These are phyloP conservation scores for Aspergillus pseudoglaucus DNA, from an alignment of 2,329 filamentous ascomycete species.

Conservation along the genomic window DNA sequence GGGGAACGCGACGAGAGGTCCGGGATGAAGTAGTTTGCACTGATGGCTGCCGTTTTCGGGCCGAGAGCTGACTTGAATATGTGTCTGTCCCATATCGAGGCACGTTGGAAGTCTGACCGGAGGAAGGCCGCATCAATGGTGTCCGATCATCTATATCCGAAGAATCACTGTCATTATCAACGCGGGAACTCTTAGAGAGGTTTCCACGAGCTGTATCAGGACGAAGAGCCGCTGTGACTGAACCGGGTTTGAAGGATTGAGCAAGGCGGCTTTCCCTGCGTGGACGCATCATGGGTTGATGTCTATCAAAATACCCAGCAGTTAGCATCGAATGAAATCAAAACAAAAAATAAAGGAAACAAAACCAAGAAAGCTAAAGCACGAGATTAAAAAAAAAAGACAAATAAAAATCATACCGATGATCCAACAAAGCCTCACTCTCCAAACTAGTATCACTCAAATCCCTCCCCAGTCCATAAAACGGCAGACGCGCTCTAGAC, in stretches of 20 bases:
- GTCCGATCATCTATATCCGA: conserved; percentile 45
- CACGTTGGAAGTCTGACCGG: conserved; percentile 28
- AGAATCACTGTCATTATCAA: conserved; percentile 23
- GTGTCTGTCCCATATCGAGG: conserved; percentile 29
- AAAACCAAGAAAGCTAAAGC: background rate
- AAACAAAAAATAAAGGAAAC: background rate
- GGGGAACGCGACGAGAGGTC: conserved; percentile 18
- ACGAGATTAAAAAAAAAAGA: background rate
- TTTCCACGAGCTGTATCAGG: conserved; percentile 34
- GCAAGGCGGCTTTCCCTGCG: conserved; percentile 49
- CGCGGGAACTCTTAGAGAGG: conserved; percentile 18
- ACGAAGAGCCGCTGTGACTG: conserved; percentile 34
- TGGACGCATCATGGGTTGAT: conserved; percentile 57
- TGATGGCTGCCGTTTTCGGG: conserved; percentile 21
- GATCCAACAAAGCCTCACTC: conserved; percentile 80
- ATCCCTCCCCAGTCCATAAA: conserved; percentile 54
- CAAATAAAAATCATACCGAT: conserved; percentile 53
- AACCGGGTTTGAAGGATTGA: conserved; percentile 34
- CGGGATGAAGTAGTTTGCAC: conserved; percentile 22
- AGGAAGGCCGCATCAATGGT: conserved; percentile 42
- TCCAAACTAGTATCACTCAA: conserved; percentile 81
- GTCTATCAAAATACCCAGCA: conserved; percentile 33
- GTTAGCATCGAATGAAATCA: background rate
- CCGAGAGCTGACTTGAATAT: conserved; percentile 18
- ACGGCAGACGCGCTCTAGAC: conserved; percentile 34